These are phyloP conservation scores for Wickerhamiella vanderwaltii DNA, from an alignment of 805 yeast genomes.

Conservation along the genomic window DNA sequence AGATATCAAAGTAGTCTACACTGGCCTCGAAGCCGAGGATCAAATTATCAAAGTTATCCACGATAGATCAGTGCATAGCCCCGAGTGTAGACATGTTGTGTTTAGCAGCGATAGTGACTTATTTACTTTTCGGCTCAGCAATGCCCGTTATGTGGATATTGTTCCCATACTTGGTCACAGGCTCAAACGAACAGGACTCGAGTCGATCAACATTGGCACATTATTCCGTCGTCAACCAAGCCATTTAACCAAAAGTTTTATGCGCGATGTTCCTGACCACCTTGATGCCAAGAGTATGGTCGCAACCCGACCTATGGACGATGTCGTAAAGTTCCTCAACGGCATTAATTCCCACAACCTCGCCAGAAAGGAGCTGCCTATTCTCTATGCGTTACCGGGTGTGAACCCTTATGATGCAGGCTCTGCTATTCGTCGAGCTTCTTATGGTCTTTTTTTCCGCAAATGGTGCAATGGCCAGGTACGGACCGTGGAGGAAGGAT, in stretches of 20 bases:
- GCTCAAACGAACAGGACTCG: neutral
- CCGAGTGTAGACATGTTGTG: neutral
- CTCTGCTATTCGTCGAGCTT: constrained; percentile 3
- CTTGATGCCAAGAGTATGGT: neutral
- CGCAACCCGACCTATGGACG: neutral
- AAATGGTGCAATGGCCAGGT: neutral
- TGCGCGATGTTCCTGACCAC: neutral
- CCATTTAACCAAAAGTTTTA: neutral
- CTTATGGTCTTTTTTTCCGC: constrained; percentile 3
- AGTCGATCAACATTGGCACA: constrained; percentile 6
- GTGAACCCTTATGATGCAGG: constrained; percentile 5
- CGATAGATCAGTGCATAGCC: neutral
- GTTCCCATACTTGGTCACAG: constrained; percentile 2
- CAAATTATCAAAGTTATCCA: constrained; percentile 7
- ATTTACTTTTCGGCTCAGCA: constrained; percentile 5
- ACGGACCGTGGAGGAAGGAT: neutral
- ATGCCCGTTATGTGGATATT: constrained; percentile 3
- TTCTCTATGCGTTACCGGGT: neutral
- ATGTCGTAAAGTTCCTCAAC: constrained; percentile 4
- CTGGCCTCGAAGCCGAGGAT: constrained; percentile 12
- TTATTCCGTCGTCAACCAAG: neutral
- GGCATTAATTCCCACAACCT: neutral
- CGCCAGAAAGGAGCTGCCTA: neutral
- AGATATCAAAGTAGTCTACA: constrained; percentile 1
- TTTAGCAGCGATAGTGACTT: constrained; percentile 10